phyloP scores from a whole-genome alignment of 768 basidiomycete genomes.

The Gymnopilus junonius region DNA sequence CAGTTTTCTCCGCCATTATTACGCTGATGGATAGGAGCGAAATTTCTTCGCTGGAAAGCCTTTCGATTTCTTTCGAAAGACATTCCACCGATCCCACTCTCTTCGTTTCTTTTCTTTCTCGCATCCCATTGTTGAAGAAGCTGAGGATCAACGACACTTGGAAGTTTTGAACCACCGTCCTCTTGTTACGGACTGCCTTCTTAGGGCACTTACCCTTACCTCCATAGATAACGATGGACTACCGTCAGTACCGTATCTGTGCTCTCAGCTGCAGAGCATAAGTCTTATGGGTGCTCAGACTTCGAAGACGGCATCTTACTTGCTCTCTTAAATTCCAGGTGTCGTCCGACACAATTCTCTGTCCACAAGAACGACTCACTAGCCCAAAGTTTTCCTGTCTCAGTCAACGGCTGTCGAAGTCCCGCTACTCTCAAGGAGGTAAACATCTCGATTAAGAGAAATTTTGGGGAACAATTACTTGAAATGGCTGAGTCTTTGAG shows the following conservation, averaged over 20 bases:
- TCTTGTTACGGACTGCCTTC: slow-evolving; percentile 6
- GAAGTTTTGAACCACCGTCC: slow-evolving; percentile 5
- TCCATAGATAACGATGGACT: neutral
- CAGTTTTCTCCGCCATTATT: slow-evolving; percentile 11
- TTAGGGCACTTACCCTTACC: slow-evolving; percentile 17
- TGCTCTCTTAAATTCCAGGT: slow-evolving; percentile 4
- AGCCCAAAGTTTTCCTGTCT: neutral
- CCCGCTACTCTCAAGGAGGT: neutral
- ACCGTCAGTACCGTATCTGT: neutral
- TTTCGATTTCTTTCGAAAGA: slow-evolving; percentile 15
- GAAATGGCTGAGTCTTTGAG: neutral
- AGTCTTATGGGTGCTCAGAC: slow-evolving; percentile 3
- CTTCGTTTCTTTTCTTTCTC: slow-evolving; percentile 11
- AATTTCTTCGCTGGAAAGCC: slow-evolving; percentile 11
- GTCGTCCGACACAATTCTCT: neutral
- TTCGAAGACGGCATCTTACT: slow-evolving; percentile 4
- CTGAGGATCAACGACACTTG: slow-evolving; percentile 16
- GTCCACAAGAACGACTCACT: neutral
- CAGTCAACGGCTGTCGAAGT: too few species aligned
- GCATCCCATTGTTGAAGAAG: slow-evolving; percentile 5
- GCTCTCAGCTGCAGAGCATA: slow-evolving; percentile 8
- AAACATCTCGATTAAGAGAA: slow-evolving; percentile 4
- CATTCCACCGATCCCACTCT: slow-evolving; percentile 3
- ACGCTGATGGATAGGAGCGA: slow-evolving; percentile 18
- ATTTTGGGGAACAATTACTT: neutral